These are phyloP conservation scores for Candida taoyuanica DNA, from an alignment of 805 yeast genomes.

Conservation along the genomic window DNA sequence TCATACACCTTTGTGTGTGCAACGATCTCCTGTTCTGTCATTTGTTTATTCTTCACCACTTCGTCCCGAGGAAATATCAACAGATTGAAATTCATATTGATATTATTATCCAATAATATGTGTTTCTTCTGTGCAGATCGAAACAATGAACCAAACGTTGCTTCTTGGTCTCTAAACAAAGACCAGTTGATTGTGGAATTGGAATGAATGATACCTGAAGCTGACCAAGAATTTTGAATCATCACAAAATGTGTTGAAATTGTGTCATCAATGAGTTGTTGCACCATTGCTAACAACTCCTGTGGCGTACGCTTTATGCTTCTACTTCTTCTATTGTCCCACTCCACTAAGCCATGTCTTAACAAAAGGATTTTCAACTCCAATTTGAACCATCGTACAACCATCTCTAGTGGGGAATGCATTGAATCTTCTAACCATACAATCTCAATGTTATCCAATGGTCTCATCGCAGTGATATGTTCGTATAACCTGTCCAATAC, in stretches of 20 bases:
- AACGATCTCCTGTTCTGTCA: constrained; percentile 33
- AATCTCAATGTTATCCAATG: constrained; percentile 27
- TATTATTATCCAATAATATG: constrained; percentile 5
- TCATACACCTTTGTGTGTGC: constrained; percentile 11
- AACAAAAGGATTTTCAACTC: constrained; percentile 12
- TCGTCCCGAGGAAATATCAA: constrained; percentile 36
- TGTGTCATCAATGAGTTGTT: constrained; percentile 3
- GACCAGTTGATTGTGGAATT: background rate
- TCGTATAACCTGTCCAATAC: constrained; percentile 32
- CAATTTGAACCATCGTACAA: constrained; percentile 13
- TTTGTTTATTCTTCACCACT: constrained; percentile 27
- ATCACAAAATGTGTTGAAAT: constrained; percentile 4
- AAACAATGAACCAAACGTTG: constrained; percentile 10
- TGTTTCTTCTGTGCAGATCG: constrained; percentile 11
- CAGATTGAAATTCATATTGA: constrained; percentile 24
- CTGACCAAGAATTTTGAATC: constrained; percentile 14
- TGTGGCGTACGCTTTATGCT: constrained; percentile 3
- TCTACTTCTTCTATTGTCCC: constrained; percentile 10
- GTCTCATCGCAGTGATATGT: constrained; percentile 33
- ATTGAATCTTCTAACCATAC: constrained; percentile 28
- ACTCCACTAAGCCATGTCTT: constrained; percentile 8
- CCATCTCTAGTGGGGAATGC: constrained; percentile 7
- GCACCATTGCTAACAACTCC: constrained; percentile 3
- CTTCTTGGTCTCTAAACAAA: constrained; percentile 14
- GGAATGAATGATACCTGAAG: constrained; percentile 4